Evolutionary conservation across 2,329 filamentous ascomycete species (phyloP), one percentile per base, ranked within the genome.

Genomic region (Phialophora verrucosa): DNA sequence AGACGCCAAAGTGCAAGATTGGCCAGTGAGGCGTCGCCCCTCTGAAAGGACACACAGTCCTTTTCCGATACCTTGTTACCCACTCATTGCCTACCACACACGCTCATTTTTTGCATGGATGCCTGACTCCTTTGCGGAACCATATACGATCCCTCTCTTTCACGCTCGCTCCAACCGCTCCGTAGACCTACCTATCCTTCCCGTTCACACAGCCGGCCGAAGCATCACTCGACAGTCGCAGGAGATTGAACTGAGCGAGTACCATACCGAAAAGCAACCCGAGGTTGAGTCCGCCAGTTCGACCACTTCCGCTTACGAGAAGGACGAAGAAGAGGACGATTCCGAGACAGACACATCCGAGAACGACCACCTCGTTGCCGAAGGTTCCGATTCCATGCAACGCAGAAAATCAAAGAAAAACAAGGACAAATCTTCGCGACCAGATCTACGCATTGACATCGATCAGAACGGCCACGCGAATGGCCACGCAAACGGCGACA

Each of bases 401-500:
- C 74, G 74, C 58, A 60, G 50, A 53, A 72, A 68, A 50, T 60
- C 66, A 53, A 72, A 70, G 54, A 72, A 69, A 58, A 66, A 57
- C 58, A 75, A 74, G 64, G 64, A 63, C 62, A 70, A 72, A 57
- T 57, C 59, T 62, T 66, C 64, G 20, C 69, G 66, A 27, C 60
- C 66, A 42, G 62, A 64, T 35, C 63, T 70, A 35, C 65, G 65
- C 17, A 68, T 72, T 27, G 62, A 67, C 25, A 65, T 63, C 49
- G 58, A 60, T 60, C 70, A 69, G 64, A 74, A 74, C 72, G 72
- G 71, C 27, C 63, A 73, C 59, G 66, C 67, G 64, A 75, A 76
- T 73, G 76, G 75, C 55, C 69, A 73, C 64, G 71, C 71, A 25
- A 75, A 77, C 72, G 73, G 74, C 64, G 72, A 69, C 38, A 83